These are phyloP conservation scores for Jamesozyma piceae DNA, from an alignment of 805 yeast genomes.

Conservation along the genomic window DNA sequence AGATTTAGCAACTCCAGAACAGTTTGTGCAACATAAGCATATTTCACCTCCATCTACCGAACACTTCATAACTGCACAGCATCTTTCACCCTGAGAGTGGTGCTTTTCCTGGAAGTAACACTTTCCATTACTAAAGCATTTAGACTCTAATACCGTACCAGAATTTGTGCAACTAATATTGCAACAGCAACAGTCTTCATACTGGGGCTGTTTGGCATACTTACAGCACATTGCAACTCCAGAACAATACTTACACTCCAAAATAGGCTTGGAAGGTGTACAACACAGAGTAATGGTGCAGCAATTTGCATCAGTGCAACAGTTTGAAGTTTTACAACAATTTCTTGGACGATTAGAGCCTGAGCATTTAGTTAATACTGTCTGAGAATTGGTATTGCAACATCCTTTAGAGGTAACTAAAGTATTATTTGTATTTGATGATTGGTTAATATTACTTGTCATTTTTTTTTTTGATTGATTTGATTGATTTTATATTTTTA, in stretches of 20 bases:
- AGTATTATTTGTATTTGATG: background rate
- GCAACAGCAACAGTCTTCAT: background rate
- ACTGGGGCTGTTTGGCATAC: background rate
- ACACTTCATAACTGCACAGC: background rate
- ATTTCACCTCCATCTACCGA: background rate
- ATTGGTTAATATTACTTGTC: background rate
- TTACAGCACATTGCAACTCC: background rate
- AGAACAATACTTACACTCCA: too few relatives aligned
- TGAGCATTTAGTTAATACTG: background rate
- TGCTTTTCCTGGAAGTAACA: background rate
- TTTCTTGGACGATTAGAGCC: too few relatives aligned
- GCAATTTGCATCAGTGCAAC: background rate
- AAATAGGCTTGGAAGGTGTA: background rate
- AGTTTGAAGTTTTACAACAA: too few relatives aligned
- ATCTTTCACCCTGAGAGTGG: background rate
- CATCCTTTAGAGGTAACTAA: background rate
- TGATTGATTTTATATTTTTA: background rate
- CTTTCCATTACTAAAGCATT: background rate
- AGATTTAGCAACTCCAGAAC: background rate
- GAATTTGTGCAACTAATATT: background rate
- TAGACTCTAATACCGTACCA: background rate
- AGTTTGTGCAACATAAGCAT: background rate
- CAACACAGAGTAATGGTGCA: too few relatives aligned
- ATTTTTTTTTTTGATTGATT: background rate
- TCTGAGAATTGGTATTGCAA: background rate